Evolutionary conservation across 2,329 filamentous ascomycete species (phyloP), one percentile per base, ranked within the genome.

Genomic region (Aspergillus intermedius): DNA sequence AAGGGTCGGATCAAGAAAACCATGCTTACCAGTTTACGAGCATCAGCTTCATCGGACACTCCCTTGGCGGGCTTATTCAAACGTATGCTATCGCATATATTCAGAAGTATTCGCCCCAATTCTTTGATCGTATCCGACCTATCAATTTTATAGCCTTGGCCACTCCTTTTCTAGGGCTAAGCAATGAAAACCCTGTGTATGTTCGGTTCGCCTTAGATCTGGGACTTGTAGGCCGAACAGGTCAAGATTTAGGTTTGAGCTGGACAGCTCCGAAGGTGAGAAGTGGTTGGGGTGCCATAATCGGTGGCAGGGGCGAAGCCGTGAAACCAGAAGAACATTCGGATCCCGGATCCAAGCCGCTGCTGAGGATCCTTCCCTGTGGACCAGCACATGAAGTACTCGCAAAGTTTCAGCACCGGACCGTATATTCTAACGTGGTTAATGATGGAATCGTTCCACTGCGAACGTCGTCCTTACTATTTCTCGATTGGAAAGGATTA

Each of bases 161-260:
- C 13, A 86, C 91, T 0, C 91, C 91, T 0, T 89, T 96, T 56
- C 73, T 97, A 1, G 91, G 91, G 0, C 74, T 97, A 34, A 97
- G 91, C 68, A 96, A 98, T 65, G 93, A 98, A 65, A 98, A 98
- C 59, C 93, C 93, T 0, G 77, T 97, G 49, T 98, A 98, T 65
- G 88, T 98, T 68, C 95, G 91, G 61, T 97, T 98, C 67, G 93
- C 93, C 0, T 75, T 98, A 3, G 93, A 98, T 65, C 95, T 97
- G 71, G 93, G 93, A 0, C 78, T 98, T 1, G 91, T 98, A 12
- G 93, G 93, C n/a, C 81, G 91, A 47, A 96, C 93, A 2, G 93
- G 93, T 6, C 89, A 97, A 67, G 93, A 98, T 71, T 77, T 98
- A 7, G 93, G 93, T 19, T 74, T 98, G 52, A 95, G 91, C 1